Evolutionary conservation across 2,329 filamentous ascomycete species (phyloP).

Genomic region (Ascochyta koolunga): DNA sequence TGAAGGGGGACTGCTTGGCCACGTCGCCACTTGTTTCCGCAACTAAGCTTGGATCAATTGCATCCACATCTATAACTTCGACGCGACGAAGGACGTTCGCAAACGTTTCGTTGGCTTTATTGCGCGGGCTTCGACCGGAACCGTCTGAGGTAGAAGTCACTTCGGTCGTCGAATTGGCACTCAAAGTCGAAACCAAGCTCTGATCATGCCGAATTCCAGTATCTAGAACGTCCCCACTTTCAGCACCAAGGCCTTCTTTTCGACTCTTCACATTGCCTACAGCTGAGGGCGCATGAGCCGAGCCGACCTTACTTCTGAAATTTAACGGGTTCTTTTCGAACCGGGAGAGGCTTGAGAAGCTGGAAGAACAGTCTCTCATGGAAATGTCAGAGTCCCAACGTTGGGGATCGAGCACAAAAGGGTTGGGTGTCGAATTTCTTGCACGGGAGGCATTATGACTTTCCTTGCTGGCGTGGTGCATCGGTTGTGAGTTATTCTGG

Average conservation of each 20-base stretch:
- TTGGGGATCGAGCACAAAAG: slow-evolving; percentile 20
- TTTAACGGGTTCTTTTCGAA: slow-evolving; percentile 8
- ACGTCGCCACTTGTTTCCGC: slow-evolving; percentile 3
- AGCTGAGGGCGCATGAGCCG: slow-evolving; percentile 22
- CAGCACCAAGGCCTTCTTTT: slow-evolving; percentile 31
- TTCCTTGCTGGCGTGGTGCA: slow-evolving; percentile 21
- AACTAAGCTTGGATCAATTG: slow-evolving; percentile 20
- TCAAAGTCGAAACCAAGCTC: slow-evolving; percentile 13
- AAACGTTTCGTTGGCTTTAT: not conserved
- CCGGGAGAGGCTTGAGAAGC: slow-evolving; percentile 22
- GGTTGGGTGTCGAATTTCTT: slow-evolving; percentile 29
- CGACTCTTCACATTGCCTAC: slow-evolving; percentile 27
- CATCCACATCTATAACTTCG: slow-evolving; percentile 33
- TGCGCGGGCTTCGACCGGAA: not conserved
- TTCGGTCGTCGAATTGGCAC: not conserved
- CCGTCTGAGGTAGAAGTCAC: not conserved
- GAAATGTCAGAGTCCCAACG: slow-evolving; percentile 27
- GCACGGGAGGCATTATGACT: slow-evolving; percentile 19
- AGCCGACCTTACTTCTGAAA: slow-evolving; percentile 21
- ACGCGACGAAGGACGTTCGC: slow-evolving; percentile 4
- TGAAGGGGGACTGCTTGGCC: slow-evolving; percentile 20
- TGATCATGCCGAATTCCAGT: slow-evolving; percentile 25
- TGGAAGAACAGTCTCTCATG: slow-evolving; percentile 29
- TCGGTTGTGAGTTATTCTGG: slow-evolving; percentile 4
- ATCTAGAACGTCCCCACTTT: slow-evolving; percentile 1